Conservation (phyloP, 2,329 filamentous ascomycete genomes). For the Nigrospora osmanthi region DNA sequence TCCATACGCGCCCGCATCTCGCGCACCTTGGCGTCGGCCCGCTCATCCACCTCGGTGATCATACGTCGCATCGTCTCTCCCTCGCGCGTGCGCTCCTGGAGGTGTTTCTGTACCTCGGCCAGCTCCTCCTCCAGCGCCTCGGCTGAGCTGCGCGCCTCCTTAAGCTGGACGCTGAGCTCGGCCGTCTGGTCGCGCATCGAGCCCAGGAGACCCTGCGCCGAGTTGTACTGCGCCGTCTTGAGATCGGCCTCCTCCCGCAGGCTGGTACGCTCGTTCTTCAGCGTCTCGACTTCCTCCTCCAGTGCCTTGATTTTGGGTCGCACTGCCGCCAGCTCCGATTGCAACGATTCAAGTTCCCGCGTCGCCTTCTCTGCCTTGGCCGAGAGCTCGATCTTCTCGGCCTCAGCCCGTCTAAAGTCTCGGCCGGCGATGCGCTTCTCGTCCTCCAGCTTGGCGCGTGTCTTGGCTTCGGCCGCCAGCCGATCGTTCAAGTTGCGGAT, state of each 20-base stretch:
- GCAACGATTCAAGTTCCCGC: conserved; percentile 61
- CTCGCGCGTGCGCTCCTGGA: conserved; percentile 83
- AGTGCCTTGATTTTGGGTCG: conserved; percentile 56
- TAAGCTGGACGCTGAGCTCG: conserved; percentile 85
- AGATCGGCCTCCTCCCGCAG: conserved; percentile 75
- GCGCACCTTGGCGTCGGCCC: conserved; percentile 72
- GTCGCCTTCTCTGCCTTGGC: conserved; percentile 64
- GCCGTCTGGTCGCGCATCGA: conserved; percentile 90
- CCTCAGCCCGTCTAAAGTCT: conserved; percentile 70
- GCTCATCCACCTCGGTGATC: conserved; percentile 76
- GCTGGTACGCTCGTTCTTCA: conserved; percentile 59
- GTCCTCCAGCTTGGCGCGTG: conserved; percentile 70
- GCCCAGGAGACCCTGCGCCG: conserved; percentile 74
- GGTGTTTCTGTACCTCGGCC: conserved; percentile 75
- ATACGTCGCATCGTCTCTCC: conserved; percentile 90
- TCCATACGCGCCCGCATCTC: conserved; percentile 90
- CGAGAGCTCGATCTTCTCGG: conserved; percentile 69
- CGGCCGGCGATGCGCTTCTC: conserved; percentile 65
- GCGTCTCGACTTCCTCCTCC: conserved; percentile 63
- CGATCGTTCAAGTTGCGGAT: conserved; percentile 73
- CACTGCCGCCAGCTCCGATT: conserved; percentile 65
- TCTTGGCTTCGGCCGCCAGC: conserved; percentile 64
- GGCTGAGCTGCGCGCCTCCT: conserved; percentile 73
- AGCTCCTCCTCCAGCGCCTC: conserved; percentile 91
- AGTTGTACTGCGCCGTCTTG: conserved; percentile 78